These are phyloP conservation scores for Epithele typhae DNA, from an alignment of 768 basidiomycete genomes.

Conservation along the genomic window DNA sequence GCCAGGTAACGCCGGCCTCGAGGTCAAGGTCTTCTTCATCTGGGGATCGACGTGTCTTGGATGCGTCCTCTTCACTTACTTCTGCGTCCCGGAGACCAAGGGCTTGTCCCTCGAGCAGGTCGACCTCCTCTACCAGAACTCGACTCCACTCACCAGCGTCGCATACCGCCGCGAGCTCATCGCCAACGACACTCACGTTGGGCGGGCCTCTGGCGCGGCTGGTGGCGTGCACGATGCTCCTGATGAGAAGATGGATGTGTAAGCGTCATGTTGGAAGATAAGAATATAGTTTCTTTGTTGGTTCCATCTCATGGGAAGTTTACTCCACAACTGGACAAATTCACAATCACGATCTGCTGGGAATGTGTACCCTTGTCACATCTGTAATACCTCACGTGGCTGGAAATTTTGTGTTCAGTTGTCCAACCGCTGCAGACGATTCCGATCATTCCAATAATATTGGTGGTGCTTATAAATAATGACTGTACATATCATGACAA, in stretches of 20 bases:
- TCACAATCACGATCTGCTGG: too few species aligned
- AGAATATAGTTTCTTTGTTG: too few species aligned
- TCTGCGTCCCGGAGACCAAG: constrained; percentile 81
- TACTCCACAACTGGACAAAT: too few species aligned
- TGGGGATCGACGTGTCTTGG: constrained; percentile 69
- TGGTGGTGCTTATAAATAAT: too few species aligned
- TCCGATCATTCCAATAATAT: too few species aligned
- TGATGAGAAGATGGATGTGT: neutral
- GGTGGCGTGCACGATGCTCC: neutral
- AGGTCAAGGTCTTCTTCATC: constrained; percentile 82
- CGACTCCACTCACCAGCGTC: constrained; percentile 49
- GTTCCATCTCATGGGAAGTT: too few species aligned
- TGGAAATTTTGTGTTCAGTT: too few species aligned
- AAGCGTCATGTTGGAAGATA: too few species aligned
- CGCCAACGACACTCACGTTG: constrained; percentile 23
- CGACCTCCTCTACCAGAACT: constrained; percentile 72
- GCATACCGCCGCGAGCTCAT: constrained; percentile 28
- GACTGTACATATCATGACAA: too few species aligned
- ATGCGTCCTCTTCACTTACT: constrained; percentile 74
- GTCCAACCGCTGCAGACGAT: too few species aligned
- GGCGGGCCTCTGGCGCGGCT: constrained; percentile 11
- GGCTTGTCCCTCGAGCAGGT: constrained; percentile 83
- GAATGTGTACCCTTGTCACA: too few species aligned
- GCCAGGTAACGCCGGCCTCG: constrained; percentile 51
- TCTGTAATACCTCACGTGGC: too few species aligned